A percentile compares a stretch with the other conserved stretches of the same genome.
Evolutionary conservation across 441 rosid species (phyloP).

Genomic region (Viola pubescens): DNA sequence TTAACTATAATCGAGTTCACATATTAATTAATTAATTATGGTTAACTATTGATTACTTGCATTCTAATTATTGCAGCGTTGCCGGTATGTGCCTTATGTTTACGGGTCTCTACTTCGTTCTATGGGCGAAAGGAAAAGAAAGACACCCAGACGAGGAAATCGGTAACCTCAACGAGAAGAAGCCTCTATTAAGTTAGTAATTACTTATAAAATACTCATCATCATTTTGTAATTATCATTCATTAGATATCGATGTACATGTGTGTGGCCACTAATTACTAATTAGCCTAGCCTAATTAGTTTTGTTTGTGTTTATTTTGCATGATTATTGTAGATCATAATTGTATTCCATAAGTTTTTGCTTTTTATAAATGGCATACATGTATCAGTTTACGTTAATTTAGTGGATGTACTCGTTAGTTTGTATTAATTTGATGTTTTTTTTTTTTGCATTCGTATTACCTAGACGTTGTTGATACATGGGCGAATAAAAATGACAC

Average conservation of each 20-base stretch:
- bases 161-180: constrained; percentile 45
- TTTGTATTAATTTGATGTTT: too few relatives aligned
- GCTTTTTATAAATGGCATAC: too few relatives aligned
- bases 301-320: too few relatives aligned
- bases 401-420: too few relatives aligned
- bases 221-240: neutral
- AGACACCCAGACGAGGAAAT: constrained; percentile 19
- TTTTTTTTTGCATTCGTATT: too few relatives aligned
- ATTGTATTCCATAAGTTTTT: too few relatives aligned
- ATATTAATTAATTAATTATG: too few relatives aligned
- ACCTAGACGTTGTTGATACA: too few relatives aligned
- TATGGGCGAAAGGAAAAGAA: constrained; percentile 95
- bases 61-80: constrained; percentile 38
- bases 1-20: neutral
- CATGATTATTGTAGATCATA: too few relatives aligned
- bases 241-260: neutral
- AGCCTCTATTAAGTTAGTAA: constrained; percentile 60
- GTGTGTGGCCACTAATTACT: neutral
- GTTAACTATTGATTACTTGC: neutral
- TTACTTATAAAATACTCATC: neutral
- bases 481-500: too few relatives aligned
- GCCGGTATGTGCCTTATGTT: constrained; percentile 79
- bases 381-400: too few relatives aligned
- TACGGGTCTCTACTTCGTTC: constrained; percentile 61
- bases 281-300: too few relatives aligned